phyloP scores from a whole-genome alignment of 2,329 filamentous ascomycete species.

The Fusarium sp. region DNA sequence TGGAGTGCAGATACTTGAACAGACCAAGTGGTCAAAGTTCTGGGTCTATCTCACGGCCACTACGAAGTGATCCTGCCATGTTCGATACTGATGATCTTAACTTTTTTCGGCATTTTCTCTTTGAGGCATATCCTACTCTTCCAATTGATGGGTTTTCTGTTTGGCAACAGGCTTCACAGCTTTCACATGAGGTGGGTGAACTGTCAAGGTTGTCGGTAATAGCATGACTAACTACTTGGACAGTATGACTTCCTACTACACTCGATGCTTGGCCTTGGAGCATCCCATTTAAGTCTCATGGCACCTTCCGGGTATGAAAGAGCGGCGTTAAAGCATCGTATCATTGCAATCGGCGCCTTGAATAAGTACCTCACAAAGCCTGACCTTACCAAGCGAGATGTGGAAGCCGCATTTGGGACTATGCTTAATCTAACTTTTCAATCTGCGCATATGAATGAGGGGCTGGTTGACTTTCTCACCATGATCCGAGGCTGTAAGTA shows the following conservation, averaged over 20 bases:
- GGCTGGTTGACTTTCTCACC: constrained; percentile 56
- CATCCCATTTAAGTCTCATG: constrained; percentile 54
- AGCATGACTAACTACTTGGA: neutral
- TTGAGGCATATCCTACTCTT: constrained; percentile 58
- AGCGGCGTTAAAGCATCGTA: constrained; percentile 54
- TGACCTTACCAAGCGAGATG: constrained; percentile 49
- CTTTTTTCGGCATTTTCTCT: constrained; percentile 67
- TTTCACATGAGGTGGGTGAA: constrained; percentile 54
- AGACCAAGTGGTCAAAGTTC: neutral
- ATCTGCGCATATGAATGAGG: constrained; percentile 56
- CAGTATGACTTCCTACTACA: constrained; percentile 59
- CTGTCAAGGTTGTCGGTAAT: neutral
- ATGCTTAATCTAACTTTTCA: constrained; percentile 56
- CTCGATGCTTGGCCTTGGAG: constrained; percentile 58
- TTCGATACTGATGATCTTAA: constrained; percentile 62
- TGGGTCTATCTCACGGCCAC: constrained; percentile 23
- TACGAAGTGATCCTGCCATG: constrained; percentile 40
- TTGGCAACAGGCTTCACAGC: constrained; percentile 55
- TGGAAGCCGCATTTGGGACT: constrained; percentile 56
- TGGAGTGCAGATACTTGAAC: constrained; percentile 53
- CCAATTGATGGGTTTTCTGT: constrained; percentile 54
- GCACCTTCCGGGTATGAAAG: constrained; percentile 42
- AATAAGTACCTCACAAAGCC: constrained; percentile 52
- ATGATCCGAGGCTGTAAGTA: constrained; percentile 56
- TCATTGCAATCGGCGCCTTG: constrained; percentile 54